A percentile compares a stretch with the other conserved stretches of the same genome.
Evolutionary conservation across 1,139 yeast genomes (phyloP).

Genomic region (Suhomyces panamericanus): DNA sequence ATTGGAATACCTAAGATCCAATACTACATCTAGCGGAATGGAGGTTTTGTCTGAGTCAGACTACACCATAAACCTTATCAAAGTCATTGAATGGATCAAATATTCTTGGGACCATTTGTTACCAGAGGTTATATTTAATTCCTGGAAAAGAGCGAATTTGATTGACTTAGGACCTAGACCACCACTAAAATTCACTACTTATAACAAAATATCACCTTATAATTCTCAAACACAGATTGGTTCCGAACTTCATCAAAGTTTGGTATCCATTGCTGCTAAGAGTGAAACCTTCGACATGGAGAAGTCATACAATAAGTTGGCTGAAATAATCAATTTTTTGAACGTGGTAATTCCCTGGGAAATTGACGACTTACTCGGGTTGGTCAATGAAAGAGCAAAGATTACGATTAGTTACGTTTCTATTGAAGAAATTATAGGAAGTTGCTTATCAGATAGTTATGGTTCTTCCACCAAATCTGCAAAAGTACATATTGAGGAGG

Average conservation of each 20-base stretch:
- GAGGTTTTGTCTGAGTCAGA: conserved; percentile 37
- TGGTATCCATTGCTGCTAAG: conserved; percentile 1
- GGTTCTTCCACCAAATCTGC: conserved; percentile 4
- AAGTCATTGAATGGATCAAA: conserved; percentile 59
- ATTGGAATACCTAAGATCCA: conserved; percentile 1
- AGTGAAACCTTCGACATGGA: conserved; percentile 20
- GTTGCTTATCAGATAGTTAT: conserved; percentile 51
- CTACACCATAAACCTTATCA: conserved; percentile 50
- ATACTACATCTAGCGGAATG: conserved; percentile 14
- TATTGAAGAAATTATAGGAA: conserved; percentile 63
- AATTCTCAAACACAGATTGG: not conserved
- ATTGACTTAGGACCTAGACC: conserved; percentile 12
- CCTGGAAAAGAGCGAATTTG: conserved; percentile 47
- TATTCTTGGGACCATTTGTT: conserved; percentile 56
- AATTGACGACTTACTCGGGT: conserved; percentile 52
- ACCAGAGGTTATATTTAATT: conserved; percentile 43
- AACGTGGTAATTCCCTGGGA: conserved; percentile 61
- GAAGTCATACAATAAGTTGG: conserved; percentile 38
- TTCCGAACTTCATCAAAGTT: conserved; percentile 1
- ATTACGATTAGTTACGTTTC: conserved; percentile 56
- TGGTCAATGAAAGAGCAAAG: conserved; percentile 59
- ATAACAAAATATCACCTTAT: not conserved
- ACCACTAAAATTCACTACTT: not conserved
- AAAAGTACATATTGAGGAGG: conserved; percentile 3
- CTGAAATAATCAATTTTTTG: conserved; percentile 43